Evolutionary conservation across 1,284 basidiomycete genomes (phyloP).

Genomic region (Ustilago bromivora): DNA sequence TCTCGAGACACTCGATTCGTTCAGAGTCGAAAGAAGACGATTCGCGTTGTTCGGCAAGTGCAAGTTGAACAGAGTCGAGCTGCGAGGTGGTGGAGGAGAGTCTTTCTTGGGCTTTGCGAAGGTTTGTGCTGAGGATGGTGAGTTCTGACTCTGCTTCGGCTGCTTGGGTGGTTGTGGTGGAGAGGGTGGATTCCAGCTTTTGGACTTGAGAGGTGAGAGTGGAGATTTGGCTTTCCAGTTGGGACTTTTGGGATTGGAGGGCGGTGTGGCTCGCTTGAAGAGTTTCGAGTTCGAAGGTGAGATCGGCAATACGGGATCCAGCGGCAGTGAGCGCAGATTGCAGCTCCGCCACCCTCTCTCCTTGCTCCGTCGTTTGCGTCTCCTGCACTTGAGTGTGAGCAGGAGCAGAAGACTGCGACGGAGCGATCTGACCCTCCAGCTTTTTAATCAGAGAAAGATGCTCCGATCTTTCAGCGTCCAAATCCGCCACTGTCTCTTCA

Average conservation of each 20-base stretch:
- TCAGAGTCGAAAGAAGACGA: constrained; percentile 16
- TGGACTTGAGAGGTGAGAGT: not conserved
- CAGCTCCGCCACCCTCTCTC: not conserved
- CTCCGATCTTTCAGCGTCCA: constrained; percentile 18
- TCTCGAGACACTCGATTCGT: constrained; percentile 15
- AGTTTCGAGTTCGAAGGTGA: not conserved
- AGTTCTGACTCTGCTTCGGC: constrained; percentile 14
- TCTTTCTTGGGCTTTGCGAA: constrained; percentile 15
- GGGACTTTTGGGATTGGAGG: not conserved
- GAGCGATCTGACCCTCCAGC: not conserved
- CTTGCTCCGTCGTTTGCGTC: not conserved
- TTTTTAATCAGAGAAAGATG: constrained; percentile 11
- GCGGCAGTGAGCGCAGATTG: constrained; percentile 4
- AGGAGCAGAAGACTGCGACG: not conserved
- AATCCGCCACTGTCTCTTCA: constrained; percentile 33
- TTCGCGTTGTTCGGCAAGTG: constrained; percentile 38
- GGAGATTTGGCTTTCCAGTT: constrained; percentile 4
- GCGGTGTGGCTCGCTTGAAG: not conserved
- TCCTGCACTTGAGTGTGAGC: not conserved
- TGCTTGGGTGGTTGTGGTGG: not conserved
- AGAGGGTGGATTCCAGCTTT: not conserved
- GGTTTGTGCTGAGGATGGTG: not conserved
- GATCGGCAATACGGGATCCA: not conserved
- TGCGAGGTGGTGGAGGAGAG: not conserved
- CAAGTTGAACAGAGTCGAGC: constrained; percentile 3